Percentiles rank a stretch among this genome's conserved stretches.
phyloP scores from a whole-genome alignment of 2,329 filamentous ascomycete genomes.

The Neocatenulostroma microsporum region DNA sequence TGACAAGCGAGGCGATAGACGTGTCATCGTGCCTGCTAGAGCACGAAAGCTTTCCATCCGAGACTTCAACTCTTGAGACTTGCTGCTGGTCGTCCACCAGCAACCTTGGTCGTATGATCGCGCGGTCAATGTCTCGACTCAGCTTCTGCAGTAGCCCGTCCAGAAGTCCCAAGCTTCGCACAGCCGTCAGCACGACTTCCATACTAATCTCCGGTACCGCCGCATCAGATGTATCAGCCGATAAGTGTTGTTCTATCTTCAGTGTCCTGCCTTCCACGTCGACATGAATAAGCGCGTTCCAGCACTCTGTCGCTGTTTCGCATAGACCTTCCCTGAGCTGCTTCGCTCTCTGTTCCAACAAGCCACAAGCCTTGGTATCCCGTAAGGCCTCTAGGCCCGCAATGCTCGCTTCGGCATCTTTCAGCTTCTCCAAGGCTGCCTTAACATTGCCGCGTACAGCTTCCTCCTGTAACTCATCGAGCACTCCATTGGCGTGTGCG shows the following conservation, averaged over 20 bases:
- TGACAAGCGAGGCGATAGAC: slow-evolving; percentile 29
- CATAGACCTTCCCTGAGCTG: slow-evolving; percentile 60
- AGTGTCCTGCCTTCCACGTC: slow-evolving; percentile 51
- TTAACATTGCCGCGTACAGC: slow-evolving; percentile 39
- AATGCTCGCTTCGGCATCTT: slow-evolving; percentile 47
- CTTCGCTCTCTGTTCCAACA: slow-evolving; percentile 58
- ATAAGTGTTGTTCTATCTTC: slow-evolving; percentile 37
- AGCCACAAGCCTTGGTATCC: slow-evolving; percentile 53
- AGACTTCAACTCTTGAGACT: slow-evolving; percentile 13
- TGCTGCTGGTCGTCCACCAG: slow-evolving; percentile 12
- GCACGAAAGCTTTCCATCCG: slow-evolving; percentile 21
- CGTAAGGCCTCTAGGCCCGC: slow-evolving; percentile 53
- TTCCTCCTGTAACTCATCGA: slow-evolving; percentile 41
- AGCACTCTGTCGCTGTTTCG: slow-evolving; percentile 60
- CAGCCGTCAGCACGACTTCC: slow-evolving; percentile 13
- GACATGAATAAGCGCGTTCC: slow-evolving; percentile 59
- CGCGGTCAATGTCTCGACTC: slow-evolving; percentile 23
- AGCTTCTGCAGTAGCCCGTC: slow-evolving; percentile 21
- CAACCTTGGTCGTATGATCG: slow-evolving; percentile 24
- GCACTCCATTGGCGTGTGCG: slow-evolving; percentile 41
- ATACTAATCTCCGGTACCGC: slow-evolving; percentile 9
- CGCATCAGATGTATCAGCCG: not conserved
- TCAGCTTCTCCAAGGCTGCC: slow-evolving; percentile 42
- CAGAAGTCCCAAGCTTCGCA: slow-evolving; percentile 18
- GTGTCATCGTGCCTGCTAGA: slow-evolving; percentile 15